Evolutionary conservation across 164 flowering plant genomes (phyloP).

Genomic region (Santalum album): DNA sequence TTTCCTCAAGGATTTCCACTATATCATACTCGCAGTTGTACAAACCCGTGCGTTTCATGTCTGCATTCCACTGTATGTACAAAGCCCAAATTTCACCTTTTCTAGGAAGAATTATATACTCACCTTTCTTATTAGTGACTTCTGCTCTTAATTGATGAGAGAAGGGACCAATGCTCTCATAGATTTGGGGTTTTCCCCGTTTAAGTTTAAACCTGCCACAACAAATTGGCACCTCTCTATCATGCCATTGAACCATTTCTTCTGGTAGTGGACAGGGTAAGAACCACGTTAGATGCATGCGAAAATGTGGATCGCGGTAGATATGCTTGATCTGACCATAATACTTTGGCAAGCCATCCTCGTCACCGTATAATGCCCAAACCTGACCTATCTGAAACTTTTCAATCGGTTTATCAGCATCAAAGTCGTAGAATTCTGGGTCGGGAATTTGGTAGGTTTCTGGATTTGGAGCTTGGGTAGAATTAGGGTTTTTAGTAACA

Average conservation of each 20-base stretch:
- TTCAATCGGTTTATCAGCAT: conserved; percentile 23
- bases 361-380: conserved; percentile 65
- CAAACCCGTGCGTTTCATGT: conserved; percentile 14
- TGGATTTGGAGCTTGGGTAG: conserved; percentile 1
- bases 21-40: conserved; percentile 26
- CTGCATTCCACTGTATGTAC: conserved; percentile 36
- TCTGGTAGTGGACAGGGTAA: conserved; percentile 12
- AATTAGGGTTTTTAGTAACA: no score
- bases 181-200: neutral
- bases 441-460: conserved; percentile 27
- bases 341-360: conserved; percentile 55
- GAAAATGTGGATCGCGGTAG: conserved; percentile 16
- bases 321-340: conserved; percentile 39
- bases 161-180: conserved; percentile 18
- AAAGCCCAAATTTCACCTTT: conserved; percentile 68
- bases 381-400: conserved; percentile 47
- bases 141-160: conserved; percentile 37
- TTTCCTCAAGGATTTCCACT: conserved; percentile 33
- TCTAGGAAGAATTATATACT: conserved; percentile 38
- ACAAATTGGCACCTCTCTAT: conserved; percentile 32
- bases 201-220: conserved; percentile 44
- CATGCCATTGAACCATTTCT: conserved; percentile 27
- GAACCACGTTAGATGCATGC: conserved; percentile 37
- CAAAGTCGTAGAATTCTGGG: conserved; percentile 46
- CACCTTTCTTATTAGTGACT: conserved; percentile 15